Conservation (phyloP, 208 protist species). For the Wallacemonas sp. region DNA sequence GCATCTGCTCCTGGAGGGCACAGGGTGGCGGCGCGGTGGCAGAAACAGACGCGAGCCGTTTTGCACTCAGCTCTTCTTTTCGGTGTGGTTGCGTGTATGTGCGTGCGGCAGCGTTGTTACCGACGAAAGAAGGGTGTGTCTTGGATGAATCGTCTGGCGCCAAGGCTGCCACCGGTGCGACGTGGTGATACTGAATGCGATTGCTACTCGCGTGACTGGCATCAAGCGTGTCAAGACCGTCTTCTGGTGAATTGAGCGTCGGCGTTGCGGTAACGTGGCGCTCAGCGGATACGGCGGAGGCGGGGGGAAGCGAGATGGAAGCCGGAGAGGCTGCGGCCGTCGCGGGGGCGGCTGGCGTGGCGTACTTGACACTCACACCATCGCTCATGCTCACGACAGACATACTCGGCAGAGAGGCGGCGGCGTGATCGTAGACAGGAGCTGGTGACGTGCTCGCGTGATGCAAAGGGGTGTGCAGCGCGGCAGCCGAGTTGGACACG, state of each 20-base stretch:
- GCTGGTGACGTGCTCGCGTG: too few species aligned
- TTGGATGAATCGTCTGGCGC: too few species aligned
- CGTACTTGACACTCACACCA: constrained; percentile 8
- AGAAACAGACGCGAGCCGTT: background rate
- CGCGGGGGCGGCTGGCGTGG: background rate
- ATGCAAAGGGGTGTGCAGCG: too few species aligned
- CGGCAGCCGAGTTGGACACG: too few species aligned
- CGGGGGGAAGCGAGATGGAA: background rate
- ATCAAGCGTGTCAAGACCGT: constrained; percentile 1
- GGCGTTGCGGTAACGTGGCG: background rate
- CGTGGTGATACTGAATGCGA: constrained; percentile 2
- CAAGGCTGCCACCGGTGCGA: background rate
- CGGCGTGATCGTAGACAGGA: too few species aligned
- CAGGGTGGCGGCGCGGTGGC: background rate
- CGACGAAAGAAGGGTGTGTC: too few species aligned
- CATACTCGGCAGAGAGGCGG: too few species aligned
- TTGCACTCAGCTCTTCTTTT: background rate
- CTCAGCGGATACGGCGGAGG: background rate
- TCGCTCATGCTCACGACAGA: background rate
- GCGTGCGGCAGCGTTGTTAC: background rate
- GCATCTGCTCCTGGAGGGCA: constrained; percentile 8
- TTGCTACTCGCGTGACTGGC: background rate
- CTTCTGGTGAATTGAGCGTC: background rate
- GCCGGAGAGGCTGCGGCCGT: background rate
- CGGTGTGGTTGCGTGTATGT: background rate